Evolutionary conservation across 768 basidiomycete genomes (phyloP), one percentile per base, ranked within the genome.

Genomic region (Podaxis sp.): DNA sequence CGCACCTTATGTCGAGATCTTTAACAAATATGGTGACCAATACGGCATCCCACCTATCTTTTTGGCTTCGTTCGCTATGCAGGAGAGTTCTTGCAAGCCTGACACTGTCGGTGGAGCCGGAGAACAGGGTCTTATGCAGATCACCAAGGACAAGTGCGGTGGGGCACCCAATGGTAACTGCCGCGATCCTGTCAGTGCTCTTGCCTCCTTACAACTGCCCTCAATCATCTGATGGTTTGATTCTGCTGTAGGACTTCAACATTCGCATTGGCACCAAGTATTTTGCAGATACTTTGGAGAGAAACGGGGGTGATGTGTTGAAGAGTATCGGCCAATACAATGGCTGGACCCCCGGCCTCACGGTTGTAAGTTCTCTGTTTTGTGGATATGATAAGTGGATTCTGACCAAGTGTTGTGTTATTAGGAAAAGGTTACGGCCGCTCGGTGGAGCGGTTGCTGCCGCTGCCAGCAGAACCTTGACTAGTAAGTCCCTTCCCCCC

Each of bases 101-200:
- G 61, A 73, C 14, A 82, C 81, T 5, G 77, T 85, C 48, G 93
- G 93, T 55, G 88, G 87, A 14, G 90, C 78, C 21, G 90, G 91
- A 47, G 93, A 94, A 71, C 88, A 91, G 67, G 93, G 91, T 35
- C 74, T 94, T 55, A 94, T 94, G 92, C 92, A 95, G 71, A 78
- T 95, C 63, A 89, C 89, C 16, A 68, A 72, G 42, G 90, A 91
- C 63, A 95, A 93, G 72, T 95, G 92, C 66, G 79, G 68, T 48
- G 82, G 74, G 59, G 85, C 86, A 0, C 79, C 82, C 4, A 69
- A 65, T 23, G 77, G 76, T 13, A 72, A 82, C 63, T 84, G 82
- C 70, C 69, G 66, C 52, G 77, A 82, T 56, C 76, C 79, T 55
- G 81, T 81, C 57, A 62, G 76, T 71, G 6, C 55, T 62, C 62